phyloP scores from a whole-genome alignment of 805 yeast species.

The Ogataea polymorpha region DNA sequence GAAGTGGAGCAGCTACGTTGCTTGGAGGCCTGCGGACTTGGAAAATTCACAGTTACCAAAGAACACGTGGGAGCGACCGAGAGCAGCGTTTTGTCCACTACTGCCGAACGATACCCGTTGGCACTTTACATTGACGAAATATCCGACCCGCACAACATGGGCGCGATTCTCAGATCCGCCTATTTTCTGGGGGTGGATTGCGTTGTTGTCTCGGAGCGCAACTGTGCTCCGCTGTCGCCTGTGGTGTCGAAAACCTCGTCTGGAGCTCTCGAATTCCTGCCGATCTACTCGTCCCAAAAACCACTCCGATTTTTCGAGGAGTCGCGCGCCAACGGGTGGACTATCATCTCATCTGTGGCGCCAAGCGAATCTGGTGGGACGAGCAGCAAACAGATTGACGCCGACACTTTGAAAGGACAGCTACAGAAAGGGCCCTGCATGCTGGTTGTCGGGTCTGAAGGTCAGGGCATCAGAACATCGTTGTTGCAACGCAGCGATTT shows the following conservation, averaged over 20 bases:
- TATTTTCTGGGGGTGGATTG: slow-evolving; percentile 82
- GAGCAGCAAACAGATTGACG: slow-evolving; percentile 33
- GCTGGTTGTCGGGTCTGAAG: slow-evolving; percentile 82
- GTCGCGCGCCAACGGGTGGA: slow-evolving; percentile 64
- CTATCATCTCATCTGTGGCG: slow-evolving; percentile 59
- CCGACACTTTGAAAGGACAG: slow-evolving; percentile 42
- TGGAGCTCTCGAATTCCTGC: slow-evolving; percentile 77
- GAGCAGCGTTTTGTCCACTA: neutral
- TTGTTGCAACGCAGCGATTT: slow-evolving; percentile 56
- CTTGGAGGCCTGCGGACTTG: slow-evolving; percentile 18
- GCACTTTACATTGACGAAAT: slow-evolving; percentile 77
- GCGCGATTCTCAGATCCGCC: slow-evolving; percentile 78
- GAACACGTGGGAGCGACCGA: slow-evolving; percentile 14
- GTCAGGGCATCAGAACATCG: slow-evolving; percentile 72
- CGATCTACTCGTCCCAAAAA: slow-evolving; percentile 54
- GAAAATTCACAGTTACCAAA: slow-evolving; percentile 18
- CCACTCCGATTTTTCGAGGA: slow-evolving; percentile 62
- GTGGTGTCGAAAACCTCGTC: slow-evolving; percentile 77
- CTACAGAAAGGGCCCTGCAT: slow-evolving; percentile 55
- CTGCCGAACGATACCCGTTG: slow-evolving; percentile 46
- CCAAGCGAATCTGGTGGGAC: slow-evolving; percentile 21
- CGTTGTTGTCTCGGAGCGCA: slow-evolving; percentile 62
- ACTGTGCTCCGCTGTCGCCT: slow-evolving; percentile 74
- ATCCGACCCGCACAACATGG: slow-evolving; percentile 84
- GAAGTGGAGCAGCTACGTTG: slow-evolving; percentile 30